Conservation (phyloP, 441 rosid genomes). For the Mallotus japonicus region DNA sequence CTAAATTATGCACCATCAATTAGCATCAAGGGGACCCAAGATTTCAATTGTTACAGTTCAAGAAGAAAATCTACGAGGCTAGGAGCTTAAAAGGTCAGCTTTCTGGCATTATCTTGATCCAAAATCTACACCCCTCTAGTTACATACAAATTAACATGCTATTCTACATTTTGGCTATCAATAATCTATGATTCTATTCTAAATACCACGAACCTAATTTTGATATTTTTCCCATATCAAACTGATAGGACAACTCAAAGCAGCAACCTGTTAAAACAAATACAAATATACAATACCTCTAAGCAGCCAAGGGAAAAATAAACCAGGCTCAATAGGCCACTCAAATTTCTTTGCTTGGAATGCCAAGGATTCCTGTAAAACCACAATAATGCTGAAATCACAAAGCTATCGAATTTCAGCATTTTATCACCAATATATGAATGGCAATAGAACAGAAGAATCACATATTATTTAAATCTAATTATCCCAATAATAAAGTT, state of each 20-base stretch:
- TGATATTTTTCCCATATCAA: too few relatives aligned
- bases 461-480: not conserved
- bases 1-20: not conserved
- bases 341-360: not conserved
- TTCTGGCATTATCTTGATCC: not conserved
- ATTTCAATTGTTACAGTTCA: not conserved
- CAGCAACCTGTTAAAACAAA: not conserved
- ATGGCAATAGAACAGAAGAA: not conserved
- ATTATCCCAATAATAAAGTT: not conserved
- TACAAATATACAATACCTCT: not conserved
- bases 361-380: not conserved
- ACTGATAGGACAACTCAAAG: not conserved
- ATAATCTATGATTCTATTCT: too few relatives aligned
- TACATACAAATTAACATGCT: not conserved
- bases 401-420: not conserved
- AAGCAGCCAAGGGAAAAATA: not conserved
- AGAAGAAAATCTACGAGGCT: not conserved
- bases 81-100: not conserved
- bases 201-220: not conserved
- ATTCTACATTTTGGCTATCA: not conserved
- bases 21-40: not conserved
- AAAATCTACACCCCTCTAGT: not conserved
- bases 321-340: not conserved
- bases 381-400: not conserved
- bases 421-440: not conserved